Conservation (phyloP, 495 filamentous ascomycete genomes). For the Tetracladium marchalianum region DNA sequence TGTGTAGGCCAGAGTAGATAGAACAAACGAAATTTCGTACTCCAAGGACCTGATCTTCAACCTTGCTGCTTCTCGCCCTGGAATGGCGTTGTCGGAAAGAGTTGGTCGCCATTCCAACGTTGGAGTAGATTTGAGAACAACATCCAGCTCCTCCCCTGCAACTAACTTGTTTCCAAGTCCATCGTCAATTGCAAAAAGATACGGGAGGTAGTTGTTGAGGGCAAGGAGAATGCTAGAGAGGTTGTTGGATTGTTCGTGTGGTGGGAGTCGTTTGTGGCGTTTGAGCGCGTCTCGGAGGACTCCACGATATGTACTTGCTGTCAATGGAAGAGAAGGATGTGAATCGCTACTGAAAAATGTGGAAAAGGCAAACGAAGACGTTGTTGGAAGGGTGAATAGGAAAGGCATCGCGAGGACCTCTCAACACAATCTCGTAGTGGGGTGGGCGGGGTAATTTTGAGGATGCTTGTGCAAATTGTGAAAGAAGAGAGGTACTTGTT, state of each 20-base stretch:
- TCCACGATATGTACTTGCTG: constrained; percentile 67
- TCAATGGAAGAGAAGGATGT: constrained; percentile 74
- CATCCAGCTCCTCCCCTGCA: constrained; percentile 51
- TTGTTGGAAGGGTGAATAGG: constrained; percentile 74
- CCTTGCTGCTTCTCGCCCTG: constrained; percentile 49
- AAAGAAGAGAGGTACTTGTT: no score
- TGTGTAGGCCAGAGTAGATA: constrained; percentile 67
- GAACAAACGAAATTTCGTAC: constrained; percentile 69
- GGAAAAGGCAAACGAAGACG: constrained; percentile 71
- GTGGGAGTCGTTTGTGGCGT: constrained; percentile 67
- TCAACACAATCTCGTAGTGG: no score
- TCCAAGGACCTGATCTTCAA: constrained; percentile 64
- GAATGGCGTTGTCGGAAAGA: constrained; percentile 44
- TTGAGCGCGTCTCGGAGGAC: constrained; percentile 71
- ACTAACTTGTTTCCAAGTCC: constrained; percentile 45
- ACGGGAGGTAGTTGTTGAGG: constrained; percentile 67
- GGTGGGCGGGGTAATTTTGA: no score
- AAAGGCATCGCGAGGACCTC: constrained; percentile 59
- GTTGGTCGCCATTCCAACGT: constrained; percentile 75
- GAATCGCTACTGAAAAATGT: constrained; percentile 56
- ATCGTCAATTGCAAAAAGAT: constrained; percentile 61
- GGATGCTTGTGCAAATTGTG: no score
- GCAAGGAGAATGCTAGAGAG: constrained; percentile 56
- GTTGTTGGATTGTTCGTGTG: constrained; percentile 51
- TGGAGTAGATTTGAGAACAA: constrained; percentile 40